Conservation (phyloP, 176 grass and related monocot species). For the Pontederia paniculata region DNA sequence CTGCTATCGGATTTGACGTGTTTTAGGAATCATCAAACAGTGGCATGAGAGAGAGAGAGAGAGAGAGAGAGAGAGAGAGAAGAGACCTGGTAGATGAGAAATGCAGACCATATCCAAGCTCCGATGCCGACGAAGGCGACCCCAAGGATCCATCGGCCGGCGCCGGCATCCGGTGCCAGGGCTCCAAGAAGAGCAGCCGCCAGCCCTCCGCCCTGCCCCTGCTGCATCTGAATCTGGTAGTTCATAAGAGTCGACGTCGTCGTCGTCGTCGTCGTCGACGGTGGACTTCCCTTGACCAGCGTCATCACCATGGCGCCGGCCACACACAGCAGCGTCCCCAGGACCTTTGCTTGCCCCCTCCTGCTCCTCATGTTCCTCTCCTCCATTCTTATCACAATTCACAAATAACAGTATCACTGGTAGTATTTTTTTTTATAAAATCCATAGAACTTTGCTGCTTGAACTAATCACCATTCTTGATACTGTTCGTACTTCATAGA, state of each 20-base stretch:
- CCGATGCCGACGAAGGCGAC: neutral
- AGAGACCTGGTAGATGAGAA: constrained; percentile 1
- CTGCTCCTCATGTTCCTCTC: constrained; percentile 6
- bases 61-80: neutral
- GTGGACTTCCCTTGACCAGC: constrained; percentile 6
- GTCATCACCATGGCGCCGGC: constrained; percentile 39
- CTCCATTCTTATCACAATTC: constrained; percentile 24
- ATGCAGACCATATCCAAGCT: neutral
- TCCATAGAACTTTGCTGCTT: no score
- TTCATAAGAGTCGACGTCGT: no score
- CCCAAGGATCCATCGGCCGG: neutral
- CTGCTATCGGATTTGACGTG: neutral
- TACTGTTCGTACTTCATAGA: no score
- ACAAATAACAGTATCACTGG: neutral
- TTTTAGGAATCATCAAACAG: no score
- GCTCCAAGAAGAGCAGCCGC: neutral
- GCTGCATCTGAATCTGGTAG: constrained; percentile 17
- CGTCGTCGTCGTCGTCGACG: no score
- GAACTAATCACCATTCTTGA: no score
- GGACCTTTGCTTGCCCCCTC: constrained; percentile 21
- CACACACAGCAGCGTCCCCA: constrained; percentile 26
- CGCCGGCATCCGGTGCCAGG: neutral
- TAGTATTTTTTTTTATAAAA: neutral
- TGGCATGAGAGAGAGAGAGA: neutral
- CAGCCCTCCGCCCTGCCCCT: constrained; percentile 5